Evolutionary conservation across 1,284 basidiomycete genomes (phyloP).

Genomic region (Microbotryomycetes sp.): DNA sequence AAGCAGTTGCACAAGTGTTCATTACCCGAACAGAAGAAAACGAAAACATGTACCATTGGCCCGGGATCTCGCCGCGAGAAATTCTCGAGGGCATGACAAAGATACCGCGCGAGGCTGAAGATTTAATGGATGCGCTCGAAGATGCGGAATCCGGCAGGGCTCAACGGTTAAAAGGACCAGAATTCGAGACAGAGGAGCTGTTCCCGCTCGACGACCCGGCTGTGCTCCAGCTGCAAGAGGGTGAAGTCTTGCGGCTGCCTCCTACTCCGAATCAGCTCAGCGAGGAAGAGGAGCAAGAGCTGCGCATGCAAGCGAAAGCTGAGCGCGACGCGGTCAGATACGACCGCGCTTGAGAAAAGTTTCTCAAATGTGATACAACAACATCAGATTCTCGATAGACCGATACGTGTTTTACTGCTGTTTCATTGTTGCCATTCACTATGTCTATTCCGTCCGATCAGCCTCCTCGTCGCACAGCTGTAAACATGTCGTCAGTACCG

Average conservation of each 20-base stretch:
- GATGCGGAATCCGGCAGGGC: slow-evolving; percentile 50
- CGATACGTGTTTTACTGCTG: too few relatives aligned
- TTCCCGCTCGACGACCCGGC: slow-evolving; percentile 22
- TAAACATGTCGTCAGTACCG: background rate
- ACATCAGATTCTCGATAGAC: too few relatives aligned
- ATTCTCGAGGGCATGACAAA: slow-evolving; percentile 43
- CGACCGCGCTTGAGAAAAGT: background rate
- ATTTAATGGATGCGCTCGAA: slow-evolving; percentile 44
- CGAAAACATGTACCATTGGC: slow-evolving; percentile 39
- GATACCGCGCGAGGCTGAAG: slow-evolving; percentile 44
- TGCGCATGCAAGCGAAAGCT: slow-evolving; percentile 6
- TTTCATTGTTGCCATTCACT: background rate
- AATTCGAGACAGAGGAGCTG: slow-evolving; percentile 26
- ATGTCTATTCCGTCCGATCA: background rate
- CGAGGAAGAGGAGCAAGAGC: slow-evolving; percentile 39
- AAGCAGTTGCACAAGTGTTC: slow-evolving; percentile 47
- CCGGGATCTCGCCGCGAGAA: slow-evolving; percentile 43
- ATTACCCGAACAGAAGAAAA: slow-evolving; percentile 37
- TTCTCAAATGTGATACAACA: background rate
- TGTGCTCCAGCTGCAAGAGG: slow-evolving; percentile 34
- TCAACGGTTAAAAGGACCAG: slow-evolving; percentile 40
- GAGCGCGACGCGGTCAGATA: slow-evolving; percentile 10
- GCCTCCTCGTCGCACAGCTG: slow-evolving; percentile 27
- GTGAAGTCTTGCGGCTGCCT: slow-evolving; percentile 45
- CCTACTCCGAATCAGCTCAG: slow-evolving; percentile 44